Conservation (phyloP, 495 filamentous ascomycete genomes). For the Daldinia loculata region DNA sequence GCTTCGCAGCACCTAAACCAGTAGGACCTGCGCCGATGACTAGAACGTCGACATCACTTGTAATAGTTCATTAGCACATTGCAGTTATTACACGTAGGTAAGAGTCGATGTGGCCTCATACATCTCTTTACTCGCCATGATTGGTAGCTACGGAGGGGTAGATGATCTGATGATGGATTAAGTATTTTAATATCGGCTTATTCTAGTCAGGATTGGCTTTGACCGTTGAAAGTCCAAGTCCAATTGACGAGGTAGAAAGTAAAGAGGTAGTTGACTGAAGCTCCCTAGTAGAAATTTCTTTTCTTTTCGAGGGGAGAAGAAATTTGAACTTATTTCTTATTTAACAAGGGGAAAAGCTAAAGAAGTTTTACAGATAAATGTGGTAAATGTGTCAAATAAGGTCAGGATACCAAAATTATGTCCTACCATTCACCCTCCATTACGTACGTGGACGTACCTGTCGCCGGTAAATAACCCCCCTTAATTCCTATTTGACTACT, state of each 20-base stretch:
- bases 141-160: background rate
- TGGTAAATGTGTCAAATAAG: background rate
- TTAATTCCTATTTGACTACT: background rate
- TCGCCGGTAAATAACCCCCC: background rate
- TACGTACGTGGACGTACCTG: background rate
- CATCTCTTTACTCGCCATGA: background rate
- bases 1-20: constrained; percentile 95
- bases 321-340: background rate
- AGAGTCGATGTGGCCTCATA: background rate
- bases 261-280: background rate
- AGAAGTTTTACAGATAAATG: background rate
- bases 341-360: background rate
- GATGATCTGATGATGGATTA: background rate
- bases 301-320: background rate
- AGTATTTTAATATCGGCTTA: too few species aligned
- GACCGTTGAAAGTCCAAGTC: background rate
- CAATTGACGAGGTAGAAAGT: background rate
- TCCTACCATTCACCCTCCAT: background rate
- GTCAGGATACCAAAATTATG: background rate
- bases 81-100: background rate
- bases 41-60: constrained; percentile 90
- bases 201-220: background rate
- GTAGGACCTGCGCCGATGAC: constrained; percentile 98
- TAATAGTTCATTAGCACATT: background rate
- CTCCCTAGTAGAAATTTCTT: background rate